Evolutionary conservation across 164 flowering plant genomes (phyloP), one percentile per base, ranked within the genome.

Genomic region (Macadamia integrifolia): DNA sequence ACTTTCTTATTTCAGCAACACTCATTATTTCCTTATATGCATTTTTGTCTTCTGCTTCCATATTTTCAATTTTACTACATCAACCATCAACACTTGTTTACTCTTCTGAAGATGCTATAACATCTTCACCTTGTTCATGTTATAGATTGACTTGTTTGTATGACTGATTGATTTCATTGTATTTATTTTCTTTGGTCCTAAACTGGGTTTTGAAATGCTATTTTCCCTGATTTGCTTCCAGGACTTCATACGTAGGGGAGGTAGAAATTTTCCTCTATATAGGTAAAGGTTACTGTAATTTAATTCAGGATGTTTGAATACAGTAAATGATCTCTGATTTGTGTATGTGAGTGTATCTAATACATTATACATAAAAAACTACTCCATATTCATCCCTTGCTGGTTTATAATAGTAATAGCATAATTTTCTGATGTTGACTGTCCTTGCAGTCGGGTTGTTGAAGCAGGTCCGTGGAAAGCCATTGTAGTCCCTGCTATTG

Each of bases 231-330:
- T 31, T 58, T 72, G n/a, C 64, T 40, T 75, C 58, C 95, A 92
- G 98, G 98, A 95, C 76, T 89, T 80, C 71, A 86, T 92, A 56
- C 29, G 82, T n/a, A 83, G 98, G 79, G 98, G 99, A 67, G 94
- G 93, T 69, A 85, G 83, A 62, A 88, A 81, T 62, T 75, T 83
- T 81, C 96, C 97, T 48, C 70, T 95, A 35, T 95, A 95, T 85
- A 89, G 98, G 99, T 95, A 79, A 72, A 58, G 7, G 14, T 9
- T 15, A 49, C 43, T 67, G 12, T 23, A 1, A 40, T 13, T 35
- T 42, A 8, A 9, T 35, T 1, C 53, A 30, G 43, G 17, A 43
- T 60, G 63, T 30, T 60, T 6, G 29, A n/a, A 29, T 23, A 60
- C 42, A 60, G 31, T 13, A 35, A 13, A 12, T n/a, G 8, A 60